A percentile compares a stretch with the other conserved stretches of the same genome.
phyloP scores from a whole-genome alignment of 2,329 filamentous ascomycete species.

The Sarocladium brachiariae region DNA sequence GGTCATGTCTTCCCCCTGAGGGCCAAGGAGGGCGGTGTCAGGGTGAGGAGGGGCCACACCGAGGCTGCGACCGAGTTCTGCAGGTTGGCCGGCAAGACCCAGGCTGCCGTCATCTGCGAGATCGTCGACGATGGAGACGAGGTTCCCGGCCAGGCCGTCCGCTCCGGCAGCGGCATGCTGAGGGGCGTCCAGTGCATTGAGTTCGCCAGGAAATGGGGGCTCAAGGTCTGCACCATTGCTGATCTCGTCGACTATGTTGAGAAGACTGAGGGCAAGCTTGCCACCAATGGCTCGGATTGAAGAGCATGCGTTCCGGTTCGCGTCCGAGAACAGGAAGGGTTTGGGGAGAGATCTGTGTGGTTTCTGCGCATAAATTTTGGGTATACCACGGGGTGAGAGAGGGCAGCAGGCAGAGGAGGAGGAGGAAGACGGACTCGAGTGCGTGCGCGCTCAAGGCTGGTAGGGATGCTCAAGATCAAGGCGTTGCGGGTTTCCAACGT shows the following conservation, averaged over 20 bases:
- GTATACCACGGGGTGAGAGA: no score
- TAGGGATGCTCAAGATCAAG: background rate
- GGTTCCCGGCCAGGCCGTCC: slow-evolving; percentile 59
- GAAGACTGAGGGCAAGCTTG: slow-evolving; percentile 60
- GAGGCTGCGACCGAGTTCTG: slow-evolving; percentile 93
- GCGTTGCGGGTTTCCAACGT: slow-evolving; percentile 3
- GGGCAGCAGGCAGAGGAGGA: no score
- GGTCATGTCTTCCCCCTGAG: slow-evolving; percentile 87
- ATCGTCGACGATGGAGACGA: slow-evolving; percentile 79
- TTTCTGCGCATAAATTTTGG: no score
- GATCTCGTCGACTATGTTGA: slow-evolving; percentile 77
- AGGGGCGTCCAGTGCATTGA: slow-evolving; percentile 77
- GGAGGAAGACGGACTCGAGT: no score
- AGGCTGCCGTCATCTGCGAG: slow-evolving; percentile 82
- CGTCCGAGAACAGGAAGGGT: no score
- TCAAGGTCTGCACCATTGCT: slow-evolving; percentile 94
- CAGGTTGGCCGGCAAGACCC: slow-evolving; percentile 68
- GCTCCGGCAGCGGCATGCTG: slow-evolving; percentile 77
- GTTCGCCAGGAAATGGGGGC: slow-evolving; percentile 81
- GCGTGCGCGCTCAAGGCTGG: no score
- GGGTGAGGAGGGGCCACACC: slow-evolving; percentile 77
- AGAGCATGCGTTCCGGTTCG: no score
- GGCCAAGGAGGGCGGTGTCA: slow-evolving; percentile 71
- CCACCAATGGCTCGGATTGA: slow-evolving; percentile 32
- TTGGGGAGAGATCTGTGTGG: no score